phyloP scores from a whole-genome alignment of 352 stramenopile species.

The Blastocystis hominis region DNA sequence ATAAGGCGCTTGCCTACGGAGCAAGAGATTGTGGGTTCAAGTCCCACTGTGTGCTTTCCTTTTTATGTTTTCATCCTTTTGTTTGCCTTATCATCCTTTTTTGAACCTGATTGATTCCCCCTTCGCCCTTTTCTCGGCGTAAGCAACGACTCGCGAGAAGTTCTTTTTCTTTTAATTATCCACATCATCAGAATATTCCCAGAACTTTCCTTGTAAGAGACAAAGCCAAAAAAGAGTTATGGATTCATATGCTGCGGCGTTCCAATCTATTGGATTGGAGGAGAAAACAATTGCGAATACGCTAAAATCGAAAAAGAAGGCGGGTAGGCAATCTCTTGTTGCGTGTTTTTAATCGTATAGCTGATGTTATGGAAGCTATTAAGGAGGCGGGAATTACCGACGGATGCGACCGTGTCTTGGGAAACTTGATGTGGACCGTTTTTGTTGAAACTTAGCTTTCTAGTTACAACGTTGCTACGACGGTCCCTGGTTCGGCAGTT shows the following conservation, averaged over 20 bases:
- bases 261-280: constrained; percentile 49
- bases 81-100: neutral
- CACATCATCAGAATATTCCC: neutral
- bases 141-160: no score
- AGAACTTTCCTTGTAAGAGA: neutral
- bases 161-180: neutral
- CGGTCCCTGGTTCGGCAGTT: neutral
- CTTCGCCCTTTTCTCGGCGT: no score
- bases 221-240: neutral
- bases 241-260: constrained; percentile 25
- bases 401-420: constrained; percentile 37
- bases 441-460: neutral
- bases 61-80: neutral
- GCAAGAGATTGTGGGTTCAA: neutral
- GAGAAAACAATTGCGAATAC: constrained; percentile 50
- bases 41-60: neutral
- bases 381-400: constrained; percentile 40
- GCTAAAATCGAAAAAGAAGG: constrained; percentile 58
- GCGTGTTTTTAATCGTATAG: neutral
- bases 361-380: constrained; percentile 35
- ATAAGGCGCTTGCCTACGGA: neutral
- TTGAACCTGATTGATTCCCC: neutral
- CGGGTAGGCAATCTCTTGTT: neutral
- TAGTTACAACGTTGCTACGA: constrained; percentile 48
- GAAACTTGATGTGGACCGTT: constrained; percentile 34